Percentiles rank a stretch among this genome's conserved stretches.
Evolutionary conservation across 768 basidiomycete genomes (phyloP).

Genomic region (Mycena metata): DNA sequence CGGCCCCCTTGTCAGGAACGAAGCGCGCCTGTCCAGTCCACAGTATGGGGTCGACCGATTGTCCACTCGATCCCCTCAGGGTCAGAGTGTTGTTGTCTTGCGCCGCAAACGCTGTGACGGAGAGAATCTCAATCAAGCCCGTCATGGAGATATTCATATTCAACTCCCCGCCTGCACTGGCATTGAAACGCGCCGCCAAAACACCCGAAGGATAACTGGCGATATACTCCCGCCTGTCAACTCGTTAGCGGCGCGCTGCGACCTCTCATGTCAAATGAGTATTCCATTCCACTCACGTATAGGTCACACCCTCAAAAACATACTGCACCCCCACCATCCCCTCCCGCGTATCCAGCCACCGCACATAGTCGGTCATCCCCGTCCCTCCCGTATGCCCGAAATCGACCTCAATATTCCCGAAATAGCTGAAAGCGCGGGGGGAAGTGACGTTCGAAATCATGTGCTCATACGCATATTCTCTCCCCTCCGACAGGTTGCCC

Average conservation of each 20-base stretch:
- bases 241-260: conserved; percentile 2
- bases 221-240: conserved; percentile 23
- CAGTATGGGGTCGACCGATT: conserved; percentile 21
- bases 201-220: conserved; percentile 21
- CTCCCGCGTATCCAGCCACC: conserved; percentile 25
- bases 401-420: conserved; percentile 23
- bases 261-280: background rate
- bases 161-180: conserved; percentile 14
- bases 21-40: conserved; percentile 26
- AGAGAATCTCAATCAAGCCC: conserved; percentile 12
- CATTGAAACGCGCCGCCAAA: conserved; percentile 23
- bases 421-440: conserved; percentile 21
- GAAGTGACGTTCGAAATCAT: conserved; percentile 23
- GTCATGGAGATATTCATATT: conserved; percentile 27
- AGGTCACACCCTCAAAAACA: conserved; percentile 15
- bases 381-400: conserved; percentile 19
- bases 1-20: conserved; percentile 15
- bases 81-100: conserved; percentile 22
- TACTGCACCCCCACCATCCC: conserved; percentile 20
- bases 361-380: conserved; percentile 17
- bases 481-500: conserved; percentile 20
- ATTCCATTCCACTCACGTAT: conserved; percentile 19
- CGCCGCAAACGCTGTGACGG: conserved; percentile 13
- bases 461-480: conserved; percentile 20
- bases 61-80: conserved; percentile 14